Conservation (phyloP, 148 eudicot genomes). For the Persicaria maculosa region DNA sequence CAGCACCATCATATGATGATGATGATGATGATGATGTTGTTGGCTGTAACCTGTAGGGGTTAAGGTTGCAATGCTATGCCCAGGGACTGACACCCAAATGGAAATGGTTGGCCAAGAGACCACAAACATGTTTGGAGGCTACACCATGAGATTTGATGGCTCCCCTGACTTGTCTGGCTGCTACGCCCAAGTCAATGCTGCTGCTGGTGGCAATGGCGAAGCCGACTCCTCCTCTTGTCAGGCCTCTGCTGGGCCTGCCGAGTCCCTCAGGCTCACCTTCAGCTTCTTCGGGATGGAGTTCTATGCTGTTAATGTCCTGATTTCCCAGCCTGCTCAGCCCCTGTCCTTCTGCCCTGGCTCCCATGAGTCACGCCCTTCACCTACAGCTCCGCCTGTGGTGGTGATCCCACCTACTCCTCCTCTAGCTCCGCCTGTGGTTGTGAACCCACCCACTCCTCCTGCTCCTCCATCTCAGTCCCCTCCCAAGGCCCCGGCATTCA, state of each 20-base stretch:
- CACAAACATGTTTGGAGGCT: slow-evolving; percentile 61
- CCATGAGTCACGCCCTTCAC: neutral
- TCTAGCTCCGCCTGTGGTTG: slow-evolving; percentile 20
- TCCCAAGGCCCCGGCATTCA: slow-evolving; percentile 21
- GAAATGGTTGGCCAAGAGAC: slow-evolving; percentile 39
- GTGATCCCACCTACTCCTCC: slow-evolving; percentile 16
- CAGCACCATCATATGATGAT: no score
- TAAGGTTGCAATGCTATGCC: slow-evolving; percentile 58
- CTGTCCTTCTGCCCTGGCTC: slow-evolving; percentile 50
- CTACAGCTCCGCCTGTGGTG: slow-evolving; percentile 20
- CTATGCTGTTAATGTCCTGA: slow-evolving; percentile 58
- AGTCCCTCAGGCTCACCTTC: slow-evolving; percentile 41
- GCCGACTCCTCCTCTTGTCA: slow-evolving; percentile 24
- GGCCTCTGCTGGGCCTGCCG: slow-evolving; percentile 51
- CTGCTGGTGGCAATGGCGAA: neutral
- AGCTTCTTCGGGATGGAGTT: slow-evolving; percentile 59
- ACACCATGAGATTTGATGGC: slow-evolving; percentile 55
- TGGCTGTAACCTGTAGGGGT: slow-evolving; percentile 30
- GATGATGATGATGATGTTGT: neutral
- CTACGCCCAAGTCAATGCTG: slow-evolving; percentile 32
- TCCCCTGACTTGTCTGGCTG: slow-evolving; percentile 59
- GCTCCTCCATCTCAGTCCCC: slow-evolving; percentile 7
- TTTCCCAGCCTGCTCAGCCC: slow-evolving; percentile 76
- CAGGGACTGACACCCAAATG: slow-evolving; percentile 41
- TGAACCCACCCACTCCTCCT: slow-evolving; percentile 14